Percentiles rank a stretch among this genome's conserved stretches.
Evolutionary conservation across 805 yeast species (phyloP).

Genomic region (Starmerella roubikii): DNA sequence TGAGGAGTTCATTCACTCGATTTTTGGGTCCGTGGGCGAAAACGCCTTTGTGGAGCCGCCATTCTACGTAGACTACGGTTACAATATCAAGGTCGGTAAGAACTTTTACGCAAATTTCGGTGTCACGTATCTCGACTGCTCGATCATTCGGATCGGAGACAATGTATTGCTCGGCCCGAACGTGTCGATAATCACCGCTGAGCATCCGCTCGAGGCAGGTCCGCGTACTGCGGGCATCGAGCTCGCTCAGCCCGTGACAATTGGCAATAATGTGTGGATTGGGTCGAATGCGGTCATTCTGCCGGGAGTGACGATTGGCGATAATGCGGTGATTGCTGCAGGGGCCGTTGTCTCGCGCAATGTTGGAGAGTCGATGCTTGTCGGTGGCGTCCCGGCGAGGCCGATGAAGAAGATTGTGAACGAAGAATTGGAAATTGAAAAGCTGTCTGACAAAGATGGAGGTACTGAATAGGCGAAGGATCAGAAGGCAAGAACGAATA

Average conservation of each 20-base stretch:
- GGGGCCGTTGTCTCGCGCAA: slow-evolving; percentile 50
- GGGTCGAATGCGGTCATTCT: slow-evolving; percentile 42
- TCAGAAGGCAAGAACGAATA: no score
- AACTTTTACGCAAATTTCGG: slow-evolving; percentile 46
- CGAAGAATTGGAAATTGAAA: no score
- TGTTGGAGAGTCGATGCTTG: slow-evolving; percentile 42
- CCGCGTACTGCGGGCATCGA: slow-evolving; percentile 39
- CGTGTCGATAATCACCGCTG: slow-evolving; percentile 45
- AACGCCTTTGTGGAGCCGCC: slow-evolving; percentile 39
- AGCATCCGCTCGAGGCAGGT: slow-evolving; percentile 41
- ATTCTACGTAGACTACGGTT: slow-evolving; percentile 55
- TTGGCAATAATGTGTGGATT: slow-evolving; percentile 59
- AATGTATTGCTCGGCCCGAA: slow-evolving; percentile 51
- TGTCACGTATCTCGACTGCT: slow-evolving; percentile 42
- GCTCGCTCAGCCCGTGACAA: slow-evolving; percentile 40
- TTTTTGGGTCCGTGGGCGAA: slow-evolving; percentile 39
- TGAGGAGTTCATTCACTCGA: slow-evolving; percentile 25
- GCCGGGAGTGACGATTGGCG: slow-evolving; percentile 57
- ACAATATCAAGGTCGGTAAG: slow-evolving; percentile 44
- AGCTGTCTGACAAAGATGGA: no score
- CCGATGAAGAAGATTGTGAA: slow-evolving; percentile 21
- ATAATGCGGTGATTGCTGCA: slow-evolving; percentile 49
- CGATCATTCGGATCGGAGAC: slow-evolving; percentile 48
- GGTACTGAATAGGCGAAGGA: no score
- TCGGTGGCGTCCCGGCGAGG: slow-evolving; percentile 51